A percentile compares a stretch with the other conserved stretches of the same genome.
These are phyloP conservation scores for Cyathus striatus DNA, from an alignment of 768 basidiomycete genomes.

Conservation along the genomic window DNA sequence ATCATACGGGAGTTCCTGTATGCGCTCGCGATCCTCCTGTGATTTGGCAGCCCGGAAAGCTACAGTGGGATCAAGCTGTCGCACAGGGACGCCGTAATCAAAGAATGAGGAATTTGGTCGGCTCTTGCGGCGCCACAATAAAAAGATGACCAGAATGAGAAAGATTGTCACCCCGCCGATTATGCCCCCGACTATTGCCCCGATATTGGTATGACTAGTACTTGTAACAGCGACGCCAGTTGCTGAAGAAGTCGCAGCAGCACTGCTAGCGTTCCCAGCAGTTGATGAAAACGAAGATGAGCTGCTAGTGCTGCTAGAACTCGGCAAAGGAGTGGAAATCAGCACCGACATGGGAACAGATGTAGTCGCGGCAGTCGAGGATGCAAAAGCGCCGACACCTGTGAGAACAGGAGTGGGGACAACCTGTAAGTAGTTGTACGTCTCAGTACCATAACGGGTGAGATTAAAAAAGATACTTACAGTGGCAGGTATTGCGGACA, in stretches of 20 bases:
- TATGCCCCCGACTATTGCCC: conserved; percentile 14
- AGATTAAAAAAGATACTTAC: background rate
- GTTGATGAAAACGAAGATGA: conserved; percentile 3
- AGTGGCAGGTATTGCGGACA: conserved; percentile 15
- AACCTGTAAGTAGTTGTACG: too few species aligned
- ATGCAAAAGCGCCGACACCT: conserved; percentile 30
- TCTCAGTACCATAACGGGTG: background rate
- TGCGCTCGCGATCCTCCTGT: background rate
- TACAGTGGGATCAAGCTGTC: conserved; percentile 3
- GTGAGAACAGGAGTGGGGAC: conserved; percentile 15
- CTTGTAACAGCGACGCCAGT: background rate
- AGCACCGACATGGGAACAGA: background rate
- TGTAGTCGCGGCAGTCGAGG: conserved; percentile 10
- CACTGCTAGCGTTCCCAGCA: conserved; percentile 2
- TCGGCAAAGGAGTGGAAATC: conserved; percentile 2
- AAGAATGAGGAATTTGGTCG: conserved; percentile 8
- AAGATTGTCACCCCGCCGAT: conserved; percentile 10
- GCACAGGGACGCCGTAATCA: conserved; percentile 8
- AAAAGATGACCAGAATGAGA: conserved; percentile 1
- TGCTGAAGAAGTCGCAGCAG: conserved; percentile 7
- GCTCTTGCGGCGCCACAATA: conserved; percentile 7
- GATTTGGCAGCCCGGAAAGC: conserved; percentile 5
- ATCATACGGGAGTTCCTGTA: background rate
- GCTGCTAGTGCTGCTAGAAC: conserved; percentile 1
- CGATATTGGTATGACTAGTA: background rate